A percentile compares a stretch with the other conserved stretches of the same genome.
phyloP scores from a whole-genome alignment of 768 basidiomycete genomes.

The Agaricus sinodeliciosus region DNA sequence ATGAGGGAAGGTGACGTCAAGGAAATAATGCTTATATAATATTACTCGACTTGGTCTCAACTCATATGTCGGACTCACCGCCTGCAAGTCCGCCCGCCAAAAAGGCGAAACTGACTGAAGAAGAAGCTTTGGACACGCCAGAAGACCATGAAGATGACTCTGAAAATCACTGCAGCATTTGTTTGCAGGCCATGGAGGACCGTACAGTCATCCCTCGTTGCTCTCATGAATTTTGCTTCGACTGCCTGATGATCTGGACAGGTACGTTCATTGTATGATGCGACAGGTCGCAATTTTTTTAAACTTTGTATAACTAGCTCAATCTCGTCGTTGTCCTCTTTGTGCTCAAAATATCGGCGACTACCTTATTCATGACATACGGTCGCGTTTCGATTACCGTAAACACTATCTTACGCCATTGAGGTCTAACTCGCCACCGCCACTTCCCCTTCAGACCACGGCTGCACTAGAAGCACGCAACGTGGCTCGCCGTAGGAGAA shows the following conservation, averaged over 20 bases:
- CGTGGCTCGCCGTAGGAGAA: conserved; percentile 21
- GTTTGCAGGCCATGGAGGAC: conserved; percentile 71
- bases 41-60: not conserved
- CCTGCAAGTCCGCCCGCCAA: conserved; percentile 2
- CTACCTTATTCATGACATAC: conserved; percentile 74
- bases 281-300: not conserved
- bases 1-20: conserved; percentile 5
- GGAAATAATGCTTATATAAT: not conserved
- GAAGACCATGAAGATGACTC: conserved; percentile 28
- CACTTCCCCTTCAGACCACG: conserved; percentile 20
- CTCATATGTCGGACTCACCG: not conserved
- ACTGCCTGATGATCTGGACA: conserved; percentile 83
- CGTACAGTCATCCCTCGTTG: conserved; percentile 78
- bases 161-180: conserved; percentile 77
- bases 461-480: conserved; percentile 21
- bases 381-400: conserved; percentile 74
- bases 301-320: conserved; percentile 35
- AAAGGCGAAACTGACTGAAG: not conserved
- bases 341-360: conserved; percentile 63
- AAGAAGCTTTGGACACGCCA: not conserved
- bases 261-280: conserved; percentile 35
- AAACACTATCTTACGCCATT: conserved; percentile 72
- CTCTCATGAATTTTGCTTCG: conserved; percentile 92
- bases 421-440: conserved; percentile 35
- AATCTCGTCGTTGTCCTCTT: conserved; percentile 74